These are phyloP conservation scores for Haplosporangium sp. DNA, from an alignment of 371 early-diverging fungal species.

Conservation along the genomic window DNA sequence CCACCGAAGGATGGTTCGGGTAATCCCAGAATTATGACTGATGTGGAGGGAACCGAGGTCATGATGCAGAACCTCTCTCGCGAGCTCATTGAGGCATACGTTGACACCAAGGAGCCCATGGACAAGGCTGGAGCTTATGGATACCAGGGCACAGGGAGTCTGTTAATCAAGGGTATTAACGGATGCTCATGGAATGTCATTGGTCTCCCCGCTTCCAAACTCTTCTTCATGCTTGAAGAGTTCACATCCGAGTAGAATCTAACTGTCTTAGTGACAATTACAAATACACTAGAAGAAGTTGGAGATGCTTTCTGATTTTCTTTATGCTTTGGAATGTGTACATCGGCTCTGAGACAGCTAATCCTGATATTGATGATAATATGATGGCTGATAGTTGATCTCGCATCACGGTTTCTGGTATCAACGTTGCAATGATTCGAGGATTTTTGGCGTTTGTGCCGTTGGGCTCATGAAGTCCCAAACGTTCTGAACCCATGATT, in stretches of 20 bases:
- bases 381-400: too few species aligned
- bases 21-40: constrained; percentile 36
- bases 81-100: constrained; percentile 74
- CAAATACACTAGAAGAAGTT: neutral
- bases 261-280: neutral
- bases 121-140: constrained; percentile 93
- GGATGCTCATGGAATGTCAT: constrained; percentile 83
- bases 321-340: constrained; percentile 8
- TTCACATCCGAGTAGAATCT: constrained; percentile 22
- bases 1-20: constrained; percentile 24
- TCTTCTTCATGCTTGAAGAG: constrained; percentile 44
- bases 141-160: constrained; percentile 79
- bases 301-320: neutral
- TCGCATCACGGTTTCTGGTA: too few species aligned
- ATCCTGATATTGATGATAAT: too few species aligned
- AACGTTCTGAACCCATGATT: constrained; percentile 47
- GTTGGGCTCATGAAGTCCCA: constrained; percentile 49
- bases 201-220: constrained; percentile 55
- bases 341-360: neutral
- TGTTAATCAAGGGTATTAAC: constrained; percentile 80
- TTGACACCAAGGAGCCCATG: constrained; percentile 74
- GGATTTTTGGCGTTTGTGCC: constrained; percentile 34
- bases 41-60: constrained; percentile 62
- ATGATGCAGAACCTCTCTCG: constrained; percentile 52
- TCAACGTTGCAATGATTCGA: constrained; percentile 3